Evolutionary conservation across 352 stramenopile genomes (phyloP), one percentile per base, ranked within the genome.

Genomic region (Phytopythium sindhum): DNA sequence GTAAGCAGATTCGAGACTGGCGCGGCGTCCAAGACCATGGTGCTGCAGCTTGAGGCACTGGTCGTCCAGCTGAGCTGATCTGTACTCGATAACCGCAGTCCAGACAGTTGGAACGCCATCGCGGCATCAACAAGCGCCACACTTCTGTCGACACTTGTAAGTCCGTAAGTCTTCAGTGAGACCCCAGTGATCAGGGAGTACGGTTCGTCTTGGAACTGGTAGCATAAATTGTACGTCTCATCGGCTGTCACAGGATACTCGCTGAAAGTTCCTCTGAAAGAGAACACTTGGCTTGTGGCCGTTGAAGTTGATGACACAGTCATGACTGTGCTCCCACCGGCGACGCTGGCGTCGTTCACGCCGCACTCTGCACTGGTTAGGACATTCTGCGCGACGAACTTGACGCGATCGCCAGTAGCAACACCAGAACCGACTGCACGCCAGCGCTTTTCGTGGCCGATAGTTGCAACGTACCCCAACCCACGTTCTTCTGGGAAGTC

Each of bases 201-300:
- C 4, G 80, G 78, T 4, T 91, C 82, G 41, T 86, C 73, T 57
- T 88, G 78, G 28, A 91, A 91, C n/a, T 77, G 67, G 54, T 91
- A 91, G 64, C 82, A 91, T 35, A 89, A n/a, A 21, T 82, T 77
- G 60, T 89, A 91, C 7, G 80, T 51, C 41, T 89, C 80, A 11
- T 60, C 73, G 0, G 64, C 67, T 0, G 78, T 73, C 3, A 61
- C 39, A 15, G 82, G 82, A 28, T 77, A 84, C 3, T 65, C 47
- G 0, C 64, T 75, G 28, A 89, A 76, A 0, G 47, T 72, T 0
- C 80, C 78, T 2, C 67, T 65, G 50, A 91, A 91, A 0, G 60
- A 53, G 6, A 79, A 56, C 1, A 65, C 60, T 1, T 52, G 4
- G 15, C 26, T 64, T 0, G 29, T 63, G 0, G 37, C 14, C n/a